phyloP scores from a whole-genome alignment of 2,329 filamentous ascomycete species.

The Rachicladosporium sp. region DNA sequence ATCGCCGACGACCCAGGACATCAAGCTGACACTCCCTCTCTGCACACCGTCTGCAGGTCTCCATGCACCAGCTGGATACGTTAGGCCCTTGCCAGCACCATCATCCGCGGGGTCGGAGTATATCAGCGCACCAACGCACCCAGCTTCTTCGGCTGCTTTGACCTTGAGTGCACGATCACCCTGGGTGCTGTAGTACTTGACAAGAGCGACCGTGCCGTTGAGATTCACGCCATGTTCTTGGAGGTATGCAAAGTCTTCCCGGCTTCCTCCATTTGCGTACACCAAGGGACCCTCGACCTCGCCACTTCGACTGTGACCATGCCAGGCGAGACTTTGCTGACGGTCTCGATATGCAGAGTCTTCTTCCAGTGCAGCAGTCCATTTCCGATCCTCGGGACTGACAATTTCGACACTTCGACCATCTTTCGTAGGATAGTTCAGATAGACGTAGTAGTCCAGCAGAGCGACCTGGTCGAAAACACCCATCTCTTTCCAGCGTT shows the following conservation, averaged over 20 bases:
- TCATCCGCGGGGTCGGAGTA: conserved; percentile 86
- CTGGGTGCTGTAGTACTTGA: conserved; percentile 67
- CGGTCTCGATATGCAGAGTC: conserved; percentile 49
- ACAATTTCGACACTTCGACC: conserved; percentile 75
- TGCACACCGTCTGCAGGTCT: conserved; percentile 72
- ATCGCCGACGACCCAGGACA: conserved; percentile 76
- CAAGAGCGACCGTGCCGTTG: conserved; percentile 69
- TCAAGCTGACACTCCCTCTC: conserved; percentile 66
- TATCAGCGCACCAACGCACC: conserved; percentile 76
- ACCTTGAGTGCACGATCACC: conserved; percentile 67
- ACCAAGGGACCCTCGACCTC: conserved; percentile 77
- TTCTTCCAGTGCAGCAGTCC: conserved; percentile 79
- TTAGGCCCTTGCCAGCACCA: conserved; percentile 60
- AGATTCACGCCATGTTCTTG: conserved; percentile 59
- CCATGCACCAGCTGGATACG: conserved; percentile 64
- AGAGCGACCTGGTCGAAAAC: conserved; percentile 60
- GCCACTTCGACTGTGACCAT: conserved; percentile 77
- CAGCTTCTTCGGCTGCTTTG: conserved; percentile 76
- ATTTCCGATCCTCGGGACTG: conserved; percentile 50
- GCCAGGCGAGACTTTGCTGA: conserved; percentile 66
- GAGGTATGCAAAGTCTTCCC: conserved; percentile 67
- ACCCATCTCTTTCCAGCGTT: conserved; percentile 55
- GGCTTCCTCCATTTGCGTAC: conserved; percentile 84
- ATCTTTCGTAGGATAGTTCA: conserved; percentile 74
- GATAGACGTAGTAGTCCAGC: conserved; percentile 63